phyloP scores from a whole-genome alignment of 345 rosid genomes.

The Carallia brachiata region DNA sequence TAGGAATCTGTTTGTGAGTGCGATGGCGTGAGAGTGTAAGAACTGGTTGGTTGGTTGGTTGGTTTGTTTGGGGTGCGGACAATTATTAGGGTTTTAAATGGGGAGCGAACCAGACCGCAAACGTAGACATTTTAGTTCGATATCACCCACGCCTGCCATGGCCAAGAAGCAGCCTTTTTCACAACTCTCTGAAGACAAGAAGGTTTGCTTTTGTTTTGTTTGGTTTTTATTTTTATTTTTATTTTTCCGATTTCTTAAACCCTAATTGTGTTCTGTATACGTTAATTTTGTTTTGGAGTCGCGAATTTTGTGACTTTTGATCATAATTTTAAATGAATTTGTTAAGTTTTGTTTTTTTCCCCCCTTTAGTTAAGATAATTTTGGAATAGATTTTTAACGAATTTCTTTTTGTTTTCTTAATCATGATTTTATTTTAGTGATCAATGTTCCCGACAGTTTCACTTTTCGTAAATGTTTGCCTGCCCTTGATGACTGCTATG shows the following conservation, averaged over 20 bases:
- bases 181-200: conserved; percentile 77
- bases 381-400: background rate
- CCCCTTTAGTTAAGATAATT: background rate
- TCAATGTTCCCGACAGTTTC: background rate
- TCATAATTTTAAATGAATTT: too few species aligned
- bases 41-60: background rate
- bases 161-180: conserved; percentile 66
- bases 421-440: background rate
- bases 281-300: background rate
- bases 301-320: background rate
- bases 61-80: too few species aligned
- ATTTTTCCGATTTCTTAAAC: background rate
- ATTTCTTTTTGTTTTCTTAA: background rate
- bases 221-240: conserved; percentile 4
- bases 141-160: conserved; percentile 68
- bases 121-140: conserved; percentile 71
- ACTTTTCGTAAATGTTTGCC: background rate
- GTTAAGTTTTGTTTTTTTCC: too few species aligned
- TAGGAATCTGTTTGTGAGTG: conserved; percentile 10
- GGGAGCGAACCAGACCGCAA: conserved; percentile 94
- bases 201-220: conserved; percentile 34
- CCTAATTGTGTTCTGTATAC: too few species aligned
- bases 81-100: conserved; percentile 41
- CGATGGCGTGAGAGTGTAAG: background rate
- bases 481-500: too few species aligned